Base-by-base conservation (phyloP, 2,329 filamentous ascomycete species). In the Colletotrichum tofieldiae region DNA sequence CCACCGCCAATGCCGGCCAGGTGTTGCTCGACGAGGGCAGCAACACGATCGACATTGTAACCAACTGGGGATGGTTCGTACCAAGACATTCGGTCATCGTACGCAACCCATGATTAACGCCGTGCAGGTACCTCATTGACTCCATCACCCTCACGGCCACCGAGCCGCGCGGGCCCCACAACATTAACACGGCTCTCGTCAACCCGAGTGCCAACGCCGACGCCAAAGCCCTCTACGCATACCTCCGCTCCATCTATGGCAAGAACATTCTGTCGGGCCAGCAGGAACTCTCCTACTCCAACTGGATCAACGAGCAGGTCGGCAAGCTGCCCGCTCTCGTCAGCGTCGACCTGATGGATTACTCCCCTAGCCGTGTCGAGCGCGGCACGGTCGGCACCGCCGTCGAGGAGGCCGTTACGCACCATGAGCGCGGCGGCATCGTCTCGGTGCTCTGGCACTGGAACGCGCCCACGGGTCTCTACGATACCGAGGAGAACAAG, bases 371-470 rank as follows among this genome's bases (percentile, higher is more conserved):
- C 7, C 82, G 86, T 32, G 85, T 83, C 16, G 82, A 83, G 61
- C 78, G 77, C 9, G 85, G 84, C 37, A 81, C 82, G 1, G 77
- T 78, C 12, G 82, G 82, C 35, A 84, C 79, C 0, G 79, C 85
- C 23, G 80, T 86, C 5, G 84, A 87, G 68, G 83, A 86, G 23
- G 85, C 84, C n/a, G 83, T 87, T 58, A 78, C 79, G 2, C 85
- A 84, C 73, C 79, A 81, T 58, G 76, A 79, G 41, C 78, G 79
- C 7, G 85, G 85, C 52, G 85, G 86, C 8, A 86, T 87, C 65
- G 77, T 87, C 32, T 83, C 85, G 0, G 82, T 86, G 41, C 78
- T 81, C 23, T 87, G 86, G 86, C 86, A 87, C 76, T 87, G 85
- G 85, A 84, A 85, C 49, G 83, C 84, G 0, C 85, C 85, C 18